These are phyloP conservation scores for Sinapis alba DNA, from an alignment of 441 rosid genomes.

Conservation along the genomic window DNA sequence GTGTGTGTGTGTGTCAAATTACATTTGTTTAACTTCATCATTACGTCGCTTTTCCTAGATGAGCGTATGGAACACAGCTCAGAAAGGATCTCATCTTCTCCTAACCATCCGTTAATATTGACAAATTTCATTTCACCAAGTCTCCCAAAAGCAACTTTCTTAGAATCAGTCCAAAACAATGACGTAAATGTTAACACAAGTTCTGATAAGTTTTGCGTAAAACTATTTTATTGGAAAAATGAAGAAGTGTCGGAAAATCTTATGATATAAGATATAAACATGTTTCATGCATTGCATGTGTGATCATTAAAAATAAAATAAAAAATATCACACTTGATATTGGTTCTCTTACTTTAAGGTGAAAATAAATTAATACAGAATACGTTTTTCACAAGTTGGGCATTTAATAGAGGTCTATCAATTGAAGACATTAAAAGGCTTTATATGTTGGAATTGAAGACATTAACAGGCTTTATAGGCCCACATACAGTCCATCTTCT, in stretches of 20 bases:
- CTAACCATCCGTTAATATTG: constrained; percentile 11
- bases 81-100: neutral
- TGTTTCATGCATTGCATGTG: neutral
- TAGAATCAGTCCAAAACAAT: constrained; percentile 8
- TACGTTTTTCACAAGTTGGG: neutral
- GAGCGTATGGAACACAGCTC: constrained; percentile 22
- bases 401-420: neutral
- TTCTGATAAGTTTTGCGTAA: neutral
- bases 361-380: neutral
- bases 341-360: neutral
- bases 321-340: neutral
- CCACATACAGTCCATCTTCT: neutral
- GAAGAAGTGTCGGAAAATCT: neutral
- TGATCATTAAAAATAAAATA: neutral
- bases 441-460: neutral
- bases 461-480: neutral
- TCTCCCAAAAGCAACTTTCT: constrained; percentile 6
- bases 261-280: neutral
- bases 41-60: constrained; percentile 7
- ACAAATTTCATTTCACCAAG: constrained; percentile 14
- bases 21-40: constrained; percentile 18
- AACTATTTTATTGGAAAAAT: neutral
- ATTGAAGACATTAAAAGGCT: neutral
- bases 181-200: neutral
- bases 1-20: neutral